Evolutionary conservation across 2,329 filamentous ascomycete species (phyloP).

Genomic region (Diaporthe longicolla): DNA sequence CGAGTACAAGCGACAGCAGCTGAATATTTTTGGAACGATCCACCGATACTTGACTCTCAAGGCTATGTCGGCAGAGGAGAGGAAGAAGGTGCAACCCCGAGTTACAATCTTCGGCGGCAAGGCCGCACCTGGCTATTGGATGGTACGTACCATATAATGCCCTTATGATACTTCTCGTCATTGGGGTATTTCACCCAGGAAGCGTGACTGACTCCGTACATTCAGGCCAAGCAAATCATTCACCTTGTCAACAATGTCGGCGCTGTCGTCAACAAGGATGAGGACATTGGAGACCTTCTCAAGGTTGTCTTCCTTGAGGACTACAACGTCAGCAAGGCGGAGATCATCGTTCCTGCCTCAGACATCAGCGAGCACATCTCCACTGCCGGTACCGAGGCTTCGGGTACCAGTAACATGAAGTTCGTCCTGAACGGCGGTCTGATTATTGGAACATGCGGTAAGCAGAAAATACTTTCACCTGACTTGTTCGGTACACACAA

Average conservation of each 20-base stretch:
- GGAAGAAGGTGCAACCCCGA: slow-evolving; percentile 87
- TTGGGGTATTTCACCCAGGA: not conserved
- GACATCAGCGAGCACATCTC: slow-evolving; percentile 99
- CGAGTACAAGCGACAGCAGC: slow-evolving; percentile 98
- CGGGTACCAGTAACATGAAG: slow-evolving; percentile 98
- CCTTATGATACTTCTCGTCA: not conserved
- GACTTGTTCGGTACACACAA: too few species aligned
- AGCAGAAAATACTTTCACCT: not conserved
- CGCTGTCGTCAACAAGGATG: slow-evolving; percentile 90
- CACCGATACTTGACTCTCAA: slow-evolving; percentile 94
- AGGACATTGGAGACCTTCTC: slow-evolving; percentile 91
- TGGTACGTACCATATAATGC: slow-evolving; percentile 69
- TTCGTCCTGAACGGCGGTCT: slow-evolving; percentile 97
- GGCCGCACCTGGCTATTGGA: slow-evolving; percentile 98
- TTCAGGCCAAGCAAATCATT: slow-evolving; percentile 85
- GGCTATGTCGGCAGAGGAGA: slow-evolving; percentile 83
- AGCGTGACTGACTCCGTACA: not conserved
- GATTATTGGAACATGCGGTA: slow-evolving; percentile 92
- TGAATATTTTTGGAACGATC: slow-evolving; percentile 99
- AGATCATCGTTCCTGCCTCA: slow-evolving; percentile 94
- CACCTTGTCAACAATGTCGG: slow-evolving; percentile 96
- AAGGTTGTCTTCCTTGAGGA: slow-evolving; percentile 98
- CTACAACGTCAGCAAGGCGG: slow-evolving; percentile 99
- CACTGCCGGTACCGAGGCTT: slow-evolving; percentile 92
- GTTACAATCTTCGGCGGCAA: slow-evolving; percentile 99